Base-by-base conservation (phyloP, 495 filamentous ascomycete species). In the Annulohypoxylon nitens region DNA sequence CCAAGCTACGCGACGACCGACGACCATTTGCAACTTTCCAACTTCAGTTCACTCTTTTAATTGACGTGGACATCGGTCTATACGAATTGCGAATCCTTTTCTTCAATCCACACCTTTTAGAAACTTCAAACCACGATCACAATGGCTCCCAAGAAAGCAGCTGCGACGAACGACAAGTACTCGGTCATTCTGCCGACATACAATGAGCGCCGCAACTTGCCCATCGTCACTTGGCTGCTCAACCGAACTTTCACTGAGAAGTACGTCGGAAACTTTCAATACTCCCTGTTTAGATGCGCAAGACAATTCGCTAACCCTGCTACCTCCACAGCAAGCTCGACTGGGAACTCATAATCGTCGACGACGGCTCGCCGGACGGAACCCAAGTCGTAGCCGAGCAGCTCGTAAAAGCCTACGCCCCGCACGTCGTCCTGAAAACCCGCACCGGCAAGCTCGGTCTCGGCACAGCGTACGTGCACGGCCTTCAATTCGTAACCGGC, bases 161-260 rank as follows among this genome's bases (percentile, higher is more conserved):
- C 74, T 61, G 61, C 72, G 41, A 74, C 75, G 5, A 80, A 85
- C 74, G 84, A 94, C 89, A 95, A 97, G 81, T 99, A 97, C 88
- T 95, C 95, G 70, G 91, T 98, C 81, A 94, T 98, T 80, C 89
- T 99, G 65, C 96, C 96, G 47, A 99, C 96, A 70, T 99, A 97
- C 88, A 98, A 99, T 78, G 97, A 99, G 86, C 93, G 96, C 79
- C 90, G 89, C 74, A 99, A 99, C 86, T 89, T 99, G 76, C 96
- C 97, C 77, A 94, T 98, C 77, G 94, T 98, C 81, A 89, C 89
- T 79, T 98, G 93, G 93, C 88, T 98, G 74, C 89, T 99, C 70
- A 92, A 95, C 82, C 89, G 88, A 80, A 97, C 91, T 67, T 98
- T 99, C 83, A 92, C 89, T 48, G 90, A 97, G 78, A 87, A 95